Evolutionary conservation across 2,329 filamentous ascomycete genomes (phyloP).

Genomic region (Colletotrichum salicis): DNA sequence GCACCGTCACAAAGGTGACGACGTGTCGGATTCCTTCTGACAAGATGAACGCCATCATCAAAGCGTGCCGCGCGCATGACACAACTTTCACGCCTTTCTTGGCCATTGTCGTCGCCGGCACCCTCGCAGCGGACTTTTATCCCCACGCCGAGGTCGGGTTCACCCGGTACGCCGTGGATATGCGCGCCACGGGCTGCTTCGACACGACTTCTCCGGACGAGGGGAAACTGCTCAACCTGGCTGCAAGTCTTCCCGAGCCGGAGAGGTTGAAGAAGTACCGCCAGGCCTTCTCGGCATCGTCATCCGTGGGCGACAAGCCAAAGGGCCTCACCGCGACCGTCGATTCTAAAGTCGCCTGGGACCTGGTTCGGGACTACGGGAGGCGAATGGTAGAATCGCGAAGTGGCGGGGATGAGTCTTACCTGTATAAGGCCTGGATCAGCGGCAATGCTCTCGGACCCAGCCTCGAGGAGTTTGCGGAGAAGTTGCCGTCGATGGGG

Average conservation of each 20-base stretch:
- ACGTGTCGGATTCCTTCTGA: conserved; percentile 19
- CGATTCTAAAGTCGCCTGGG: conserved; percentile 13
- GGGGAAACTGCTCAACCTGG: conserved; percentile 25
- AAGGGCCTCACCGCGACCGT: neutral
- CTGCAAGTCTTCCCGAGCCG: conserved; percentile 16
- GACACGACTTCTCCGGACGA: neutral
- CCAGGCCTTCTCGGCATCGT: neutral
- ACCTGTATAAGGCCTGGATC: conserved; percentile 27
- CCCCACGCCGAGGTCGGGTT: conserved; percentile 38
- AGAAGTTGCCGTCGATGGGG: conserved; percentile 24
- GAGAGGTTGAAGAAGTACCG: conserved; percentile 21
- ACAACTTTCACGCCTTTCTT: conserved; percentile 41
- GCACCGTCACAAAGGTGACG: conserved; percentile 17
- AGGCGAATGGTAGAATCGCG: conserved; percentile 14
- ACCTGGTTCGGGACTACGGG: conserved; percentile 18
- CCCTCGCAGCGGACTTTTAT: conserved; percentile 38
- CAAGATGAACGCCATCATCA: conserved; percentile 21
- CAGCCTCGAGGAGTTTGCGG: conserved; percentile 36
- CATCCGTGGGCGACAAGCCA: neutral
- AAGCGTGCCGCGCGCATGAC: conserved; percentile 37
- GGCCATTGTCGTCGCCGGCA: conserved; percentile 24
- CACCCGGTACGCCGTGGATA: conserved; percentile 49
- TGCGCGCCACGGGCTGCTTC: conserved; percentile 39
- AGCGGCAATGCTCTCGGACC: conserved; percentile 38
- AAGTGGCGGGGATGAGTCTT: conserved; percentile 12